phyloP scores from a whole-genome alignment of 441 rosid species.

The Kokia cookei region DNA sequence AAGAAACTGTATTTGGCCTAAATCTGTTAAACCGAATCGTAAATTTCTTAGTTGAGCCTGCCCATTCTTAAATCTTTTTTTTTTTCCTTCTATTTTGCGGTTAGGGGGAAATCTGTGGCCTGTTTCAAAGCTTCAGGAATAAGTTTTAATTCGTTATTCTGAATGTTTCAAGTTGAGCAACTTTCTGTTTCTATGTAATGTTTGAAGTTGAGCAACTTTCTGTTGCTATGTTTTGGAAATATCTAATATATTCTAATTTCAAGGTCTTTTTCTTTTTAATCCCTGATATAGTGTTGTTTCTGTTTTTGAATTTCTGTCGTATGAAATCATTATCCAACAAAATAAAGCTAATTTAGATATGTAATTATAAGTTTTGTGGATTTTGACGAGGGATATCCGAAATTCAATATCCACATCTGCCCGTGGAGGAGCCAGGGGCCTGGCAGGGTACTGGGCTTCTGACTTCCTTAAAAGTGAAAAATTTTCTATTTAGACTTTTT shows the following conservation, averaged over 20 bases:
- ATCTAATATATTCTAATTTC: background rate
- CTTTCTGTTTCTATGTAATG: background rate
- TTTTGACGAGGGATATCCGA: no score
- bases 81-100: background rate
- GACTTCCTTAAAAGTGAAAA: no score
- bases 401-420: no score
- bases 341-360: no score
- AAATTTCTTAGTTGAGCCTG: constrained; percentile 53
- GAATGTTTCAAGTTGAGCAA: background rate
- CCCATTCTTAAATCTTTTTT: background rate
- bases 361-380: no score
- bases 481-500: no score
- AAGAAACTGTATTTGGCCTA: constrained; percentile 87
- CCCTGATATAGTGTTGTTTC: background rate
- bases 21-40: constrained; percentile 78
- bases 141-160: background rate
- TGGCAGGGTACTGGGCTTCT: no score
- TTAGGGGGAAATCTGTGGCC: background rate
- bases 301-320: background rate
- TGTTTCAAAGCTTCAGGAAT: background rate
- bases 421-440: no score
- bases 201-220: background rate
- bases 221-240: background rate
- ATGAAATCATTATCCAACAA: no score
- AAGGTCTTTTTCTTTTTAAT: background rate